A percentile compares a stretch with the other conserved stretches of the same genome.
Conservation (phyloP, 192 early-diverging fungal species). For the Linnemannia elongata region DNA sequence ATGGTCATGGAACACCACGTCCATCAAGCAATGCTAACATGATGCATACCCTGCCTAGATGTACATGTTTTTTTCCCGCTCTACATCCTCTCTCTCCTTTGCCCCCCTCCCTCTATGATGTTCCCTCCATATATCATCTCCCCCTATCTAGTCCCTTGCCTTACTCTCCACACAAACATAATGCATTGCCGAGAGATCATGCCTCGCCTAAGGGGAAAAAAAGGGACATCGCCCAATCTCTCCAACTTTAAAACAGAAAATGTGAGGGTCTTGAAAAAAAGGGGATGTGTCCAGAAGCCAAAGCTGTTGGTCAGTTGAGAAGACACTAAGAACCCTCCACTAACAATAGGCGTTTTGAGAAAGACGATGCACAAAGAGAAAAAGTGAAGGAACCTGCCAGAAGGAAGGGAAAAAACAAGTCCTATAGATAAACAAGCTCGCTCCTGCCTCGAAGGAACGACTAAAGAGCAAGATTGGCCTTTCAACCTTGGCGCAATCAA, state of each 20-base stretch:
- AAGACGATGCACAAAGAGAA: neutral
- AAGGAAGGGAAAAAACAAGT: neutral
- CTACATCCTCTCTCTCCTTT: too few species aligned
- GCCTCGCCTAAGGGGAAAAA: neutral
- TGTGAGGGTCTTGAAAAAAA: neutral
- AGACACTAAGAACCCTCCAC: neutral
- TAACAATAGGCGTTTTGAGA: too few species aligned
- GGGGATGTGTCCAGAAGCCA: neutral
- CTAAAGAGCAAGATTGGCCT: neutral
- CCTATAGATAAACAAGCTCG: neutral
- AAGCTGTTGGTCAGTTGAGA: constrained; percentile 3
- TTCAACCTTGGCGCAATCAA: neutral
- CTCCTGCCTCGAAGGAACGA: neutral
- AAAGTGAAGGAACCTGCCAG: neutral
- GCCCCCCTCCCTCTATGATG: too few species aligned
- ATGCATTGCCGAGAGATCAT: neutral
- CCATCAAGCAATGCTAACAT: too few species aligned
- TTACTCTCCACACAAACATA: neutral
- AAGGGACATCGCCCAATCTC: neutral
- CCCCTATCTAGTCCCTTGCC: neutral
- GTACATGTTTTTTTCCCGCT: too few species aligned
- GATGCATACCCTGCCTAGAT: too few species aligned
- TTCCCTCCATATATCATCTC: neutral
- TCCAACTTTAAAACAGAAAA: neutral
- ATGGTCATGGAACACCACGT: too few species aligned